Percentiles rank a stretch among this genome's conserved stretches.
Conservation (phyloP, 2,329 filamentous ascomycete genomes). For the Geosmithia putterillii region DNA sequence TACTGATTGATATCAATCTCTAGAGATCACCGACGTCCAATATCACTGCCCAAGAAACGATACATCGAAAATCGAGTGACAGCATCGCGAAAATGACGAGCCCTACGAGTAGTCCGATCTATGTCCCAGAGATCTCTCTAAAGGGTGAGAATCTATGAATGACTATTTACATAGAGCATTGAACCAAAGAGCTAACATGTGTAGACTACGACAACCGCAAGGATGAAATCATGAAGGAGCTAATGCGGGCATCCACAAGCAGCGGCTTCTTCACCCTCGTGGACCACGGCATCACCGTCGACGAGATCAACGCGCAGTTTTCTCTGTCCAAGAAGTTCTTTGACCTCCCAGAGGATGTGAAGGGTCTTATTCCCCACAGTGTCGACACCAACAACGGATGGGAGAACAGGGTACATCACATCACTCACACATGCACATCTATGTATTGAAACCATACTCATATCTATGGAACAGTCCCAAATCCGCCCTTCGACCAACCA, state of each 20-base stretch:
- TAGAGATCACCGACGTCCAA: no score
- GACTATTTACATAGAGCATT: neutral
- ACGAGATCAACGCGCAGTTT: slow-evolving; percentile 19
- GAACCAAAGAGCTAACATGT: no score
- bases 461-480: no score
- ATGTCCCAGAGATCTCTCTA: slow-evolving; percentile 5
- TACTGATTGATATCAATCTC: no score
- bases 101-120: no score
- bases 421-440: neutral
- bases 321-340: slow-evolving; percentile 26
- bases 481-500: slow-evolving; percentile 35
- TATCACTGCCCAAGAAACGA: no score
- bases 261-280: slow-evolving; percentile 38
- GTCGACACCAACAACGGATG: slow-evolving; percentile 34
- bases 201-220: slow-evolving; percentile 29
- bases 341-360: slow-evolving; percentile 25
- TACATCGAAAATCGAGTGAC: neutral
- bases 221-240: slow-evolving; percentile 31
- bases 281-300: slow-evolving; percentile 10
- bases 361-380: slow-evolving; percentile 33
- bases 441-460: neutral
- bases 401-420: slow-evolving; percentile 30
- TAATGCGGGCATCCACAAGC: slow-evolving; percentile 35
- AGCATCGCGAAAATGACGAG: neutral
- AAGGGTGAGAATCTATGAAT: slow-evolving; percentile 1